These are phyloP conservation scores for Penicillium sp. DNA, from an alignment of 2,329 filamentous ascomycete species.

Conservation along the genomic window DNA sequence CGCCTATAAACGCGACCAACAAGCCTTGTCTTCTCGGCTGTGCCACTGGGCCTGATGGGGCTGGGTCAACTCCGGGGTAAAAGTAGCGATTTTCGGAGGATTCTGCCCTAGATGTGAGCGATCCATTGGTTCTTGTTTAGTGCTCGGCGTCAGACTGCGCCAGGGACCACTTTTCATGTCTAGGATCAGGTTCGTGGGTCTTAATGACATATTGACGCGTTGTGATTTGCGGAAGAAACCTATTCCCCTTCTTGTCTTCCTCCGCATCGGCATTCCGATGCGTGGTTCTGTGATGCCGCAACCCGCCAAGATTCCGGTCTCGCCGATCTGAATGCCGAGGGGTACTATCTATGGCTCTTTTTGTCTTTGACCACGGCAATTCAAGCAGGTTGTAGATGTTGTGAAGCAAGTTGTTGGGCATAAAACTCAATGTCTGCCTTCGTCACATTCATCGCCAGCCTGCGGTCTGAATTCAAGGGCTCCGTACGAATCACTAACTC, in stretches of 20 bases:
- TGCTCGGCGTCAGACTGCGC: background rate
- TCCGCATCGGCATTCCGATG: conserved; percentile 24
- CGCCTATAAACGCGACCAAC: conserved; percentile 8
- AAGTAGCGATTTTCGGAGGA: conserved; percentile 25
- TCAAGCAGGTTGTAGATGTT: background rate
- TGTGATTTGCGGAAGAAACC: conserved; percentile 15
- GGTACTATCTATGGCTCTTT: background rate
- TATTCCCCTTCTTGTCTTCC: conserved; percentile 14
- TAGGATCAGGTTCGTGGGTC: conserved; percentile 1
- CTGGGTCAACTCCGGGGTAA: conserved; percentile 17
- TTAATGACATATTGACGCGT: conserved; percentile 9
- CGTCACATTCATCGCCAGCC: conserved; percentile 5
- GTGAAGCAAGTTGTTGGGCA: too few species aligned
- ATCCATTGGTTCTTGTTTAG: conserved; percentile 7
- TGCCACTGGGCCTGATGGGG: conserved; percentile 2
- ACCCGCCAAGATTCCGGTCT: conserved; percentile 12
- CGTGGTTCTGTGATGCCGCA: background rate
- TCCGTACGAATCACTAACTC: too few species aligned
- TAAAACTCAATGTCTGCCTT: background rate
- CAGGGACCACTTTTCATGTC: conserved; percentile 4
- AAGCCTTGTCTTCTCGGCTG: background rate
- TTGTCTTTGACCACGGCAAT: background rate
- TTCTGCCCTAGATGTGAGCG: background rate
- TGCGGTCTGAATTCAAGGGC: conserved; percentile 16
- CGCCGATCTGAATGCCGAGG: conserved; percentile 9